Base-by-base conservation (phyloP, 306 rosid genomes). In the Neltuma alba region DNA sequence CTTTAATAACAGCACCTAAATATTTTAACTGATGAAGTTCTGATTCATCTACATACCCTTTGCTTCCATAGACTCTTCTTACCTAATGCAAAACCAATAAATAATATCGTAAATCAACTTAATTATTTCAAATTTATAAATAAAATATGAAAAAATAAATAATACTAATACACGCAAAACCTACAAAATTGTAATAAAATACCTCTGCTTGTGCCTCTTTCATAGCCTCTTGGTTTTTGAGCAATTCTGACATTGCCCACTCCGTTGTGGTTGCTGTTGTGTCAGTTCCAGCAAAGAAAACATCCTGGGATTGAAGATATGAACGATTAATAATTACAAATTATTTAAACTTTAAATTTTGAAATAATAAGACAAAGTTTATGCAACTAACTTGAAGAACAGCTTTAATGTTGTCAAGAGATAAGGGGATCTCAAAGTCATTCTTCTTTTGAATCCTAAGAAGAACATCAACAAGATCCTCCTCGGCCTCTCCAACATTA, bases 401-500 rank as follows among this genome's bases (percentile, higher is more conserved):
- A 10, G 31, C 63, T 57, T 57, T 23, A 57, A 57, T 57, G 63
- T 23, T 57, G 63, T 57, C 63, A 3, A 2, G 30, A 21, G 63
- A 57, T 23, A 57, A 23, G 31, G 63, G 63, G 31, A 57, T 57
- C 63, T 57, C 63, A 23, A 57, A 23, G 63, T 57, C 31, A 10
- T 57, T 4, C 5, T 25, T 33, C 5, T 11, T 25, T 57, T 57
- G 63, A 57, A 57, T 25, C 31, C 33, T 23, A 7, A 57, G 63
- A 23, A 57, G 63, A 25, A 57, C 63, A 57, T 57, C 63, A 57
- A 57, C 63, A 2, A 57, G 14, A 57, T 57, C 63, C 63, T 57
- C 6, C 1, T 57, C 63, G 23, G 0, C 10, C 63, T 55, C 63
- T 23, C 63, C 63, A 55, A 21, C 5, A 21, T 23, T 10, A 23